Evolutionary conservation across 139 green algal species (phyloP), one percentile per base, ranked within the genome.

Genomic region (Haematococcus lacustris): DNA sequence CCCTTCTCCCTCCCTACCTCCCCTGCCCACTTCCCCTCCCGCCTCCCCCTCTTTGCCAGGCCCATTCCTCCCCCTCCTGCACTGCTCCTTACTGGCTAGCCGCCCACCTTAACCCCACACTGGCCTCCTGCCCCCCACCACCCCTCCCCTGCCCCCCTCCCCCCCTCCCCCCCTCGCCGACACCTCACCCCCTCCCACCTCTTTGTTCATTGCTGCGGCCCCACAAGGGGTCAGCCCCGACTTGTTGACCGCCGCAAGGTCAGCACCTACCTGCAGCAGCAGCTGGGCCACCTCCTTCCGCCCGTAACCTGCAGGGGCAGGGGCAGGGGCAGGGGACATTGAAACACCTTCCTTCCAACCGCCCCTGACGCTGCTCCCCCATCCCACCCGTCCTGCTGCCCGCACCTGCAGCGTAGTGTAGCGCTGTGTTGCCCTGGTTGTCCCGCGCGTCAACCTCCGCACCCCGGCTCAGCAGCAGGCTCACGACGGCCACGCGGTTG

Each of bases 321-420:
- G n/a, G n/a, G n/a, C n/a, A n/a, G n/a, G n/a, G n/a, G n/a, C n/a
- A n/a, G n/a, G n/a, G n/a, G n/a, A n/a, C n/a, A n/a, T n/a, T n/a
- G n/a, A 53, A 9, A 53, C 43, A 9, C 9, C 43, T 9, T 53
- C 9, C 43, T 53, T 17, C 9, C 43, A 53, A 28, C 43, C 43
- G 9, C 9, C 9, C 43, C 43, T 17, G 9, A 9, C 9, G 17
- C 43, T 53, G 43, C 43, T 17, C 43, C 43, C 43, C 9, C 9
- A 53, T 53, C 43, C 43, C 43, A 53, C 43, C 17, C 43, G 9
- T 17, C 9, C 43, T 53, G 9, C 43, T 28, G 43, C n/a, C n/a
- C n/a, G n/a, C 53, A 88, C 83, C 88, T 71, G 88, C 87, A 9
- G 91, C 91, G 73, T 96, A 97, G 80, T 97, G 91, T 43, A 97